A percentile compares a stretch with the other conserved stretches of the same genome.
These are phyloP conservation scores for Metschnikowia rubicola DNA, from an alignment of 805 yeast genomes.

Conservation along the genomic window DNA sequence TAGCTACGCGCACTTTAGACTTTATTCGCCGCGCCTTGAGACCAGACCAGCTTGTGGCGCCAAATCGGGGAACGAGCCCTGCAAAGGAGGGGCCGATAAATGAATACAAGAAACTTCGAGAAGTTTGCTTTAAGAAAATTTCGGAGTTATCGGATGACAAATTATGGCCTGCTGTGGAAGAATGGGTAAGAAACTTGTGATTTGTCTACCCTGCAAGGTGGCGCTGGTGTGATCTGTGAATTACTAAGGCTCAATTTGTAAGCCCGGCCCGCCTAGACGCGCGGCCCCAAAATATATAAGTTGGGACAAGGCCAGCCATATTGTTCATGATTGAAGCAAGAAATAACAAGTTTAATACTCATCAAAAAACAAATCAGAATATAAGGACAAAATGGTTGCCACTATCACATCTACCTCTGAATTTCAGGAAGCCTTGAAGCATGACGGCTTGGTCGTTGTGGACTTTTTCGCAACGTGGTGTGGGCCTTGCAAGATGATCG, in stretches of 20 bases:
- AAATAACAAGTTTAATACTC: not conserved
- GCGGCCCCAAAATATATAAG: conserved; percentile 2
- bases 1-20: not conserved
- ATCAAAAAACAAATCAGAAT: not conserved
- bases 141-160: not conserved
- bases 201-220: not conserved
- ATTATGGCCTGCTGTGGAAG: not conserved
- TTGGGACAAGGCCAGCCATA: not conserved
- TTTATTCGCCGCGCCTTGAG: conserved; percentile 1
- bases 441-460: conserved; percentile 77
- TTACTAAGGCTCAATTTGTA: conserved; percentile 8
- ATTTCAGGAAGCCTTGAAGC: conserved; percentile 61
- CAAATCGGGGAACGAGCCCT: too few relatives aligned
- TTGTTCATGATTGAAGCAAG: too few relatives aligned
- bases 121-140: not conserved
- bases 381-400: conserved; percentile 32
- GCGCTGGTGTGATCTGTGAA: not conserved
- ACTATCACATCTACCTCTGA: conserved; percentile 40
- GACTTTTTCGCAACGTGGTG: conserved; percentile 99
- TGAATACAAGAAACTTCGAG: not conserved
- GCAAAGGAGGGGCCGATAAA: not conserved
- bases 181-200: not conserved
- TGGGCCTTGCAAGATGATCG: conserved; percentile 97
- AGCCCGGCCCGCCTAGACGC: conserved; percentile 3
- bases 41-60: too few relatives aligned